These are phyloP conservation scores for Breviolum minutum DNA, from an alignment of 73 alveolate species.

Conservation along the genomic window DNA sequence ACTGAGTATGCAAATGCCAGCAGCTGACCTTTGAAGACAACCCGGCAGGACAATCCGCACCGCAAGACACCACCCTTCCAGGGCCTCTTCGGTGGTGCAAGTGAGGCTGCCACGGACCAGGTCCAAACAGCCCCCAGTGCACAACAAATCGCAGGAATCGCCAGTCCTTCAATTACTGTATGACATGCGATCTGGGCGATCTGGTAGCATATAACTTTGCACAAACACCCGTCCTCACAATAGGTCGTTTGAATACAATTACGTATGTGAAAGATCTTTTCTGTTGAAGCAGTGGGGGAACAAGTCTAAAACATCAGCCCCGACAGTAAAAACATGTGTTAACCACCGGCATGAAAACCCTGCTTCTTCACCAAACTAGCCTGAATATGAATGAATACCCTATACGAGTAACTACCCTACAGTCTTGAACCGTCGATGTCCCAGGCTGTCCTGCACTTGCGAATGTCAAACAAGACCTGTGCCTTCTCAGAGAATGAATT, in stretches of 20 bases:
- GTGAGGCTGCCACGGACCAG: slow-evolving; percentile 95
- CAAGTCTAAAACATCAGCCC: no score
- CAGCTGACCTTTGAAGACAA: no score
- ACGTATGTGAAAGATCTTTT: no score
- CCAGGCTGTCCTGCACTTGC: slow-evolving; percentile 70
- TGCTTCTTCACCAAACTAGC: no score
- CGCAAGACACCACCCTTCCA: background rate
- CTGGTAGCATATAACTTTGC: no score
- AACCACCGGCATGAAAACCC: no score
- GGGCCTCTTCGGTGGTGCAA: slow-evolving; percentile 91
- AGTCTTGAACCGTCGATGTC: background rate
- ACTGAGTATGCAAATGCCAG: no score
- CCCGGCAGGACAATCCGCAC: background rate
- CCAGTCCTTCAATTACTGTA: slow-evolving; percentile 41
- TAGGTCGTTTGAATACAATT: no score
- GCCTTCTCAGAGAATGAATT: slow-evolving; percentile 86
- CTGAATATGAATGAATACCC: background rate
- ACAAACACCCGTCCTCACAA: no score
- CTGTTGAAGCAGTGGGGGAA: no score
- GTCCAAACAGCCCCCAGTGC: slow-evolving; percentile 92
- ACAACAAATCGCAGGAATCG: slow-evolving; percentile 79
- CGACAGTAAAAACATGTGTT: no score
- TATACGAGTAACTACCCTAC: background rate
- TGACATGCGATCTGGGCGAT: no score
- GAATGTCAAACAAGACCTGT: slow-evolving; percentile 87